Base-by-base conservation (phyloP, 2,329 filamentous ascomycete genomes). In the Aspergillus fischeri region DNA sequence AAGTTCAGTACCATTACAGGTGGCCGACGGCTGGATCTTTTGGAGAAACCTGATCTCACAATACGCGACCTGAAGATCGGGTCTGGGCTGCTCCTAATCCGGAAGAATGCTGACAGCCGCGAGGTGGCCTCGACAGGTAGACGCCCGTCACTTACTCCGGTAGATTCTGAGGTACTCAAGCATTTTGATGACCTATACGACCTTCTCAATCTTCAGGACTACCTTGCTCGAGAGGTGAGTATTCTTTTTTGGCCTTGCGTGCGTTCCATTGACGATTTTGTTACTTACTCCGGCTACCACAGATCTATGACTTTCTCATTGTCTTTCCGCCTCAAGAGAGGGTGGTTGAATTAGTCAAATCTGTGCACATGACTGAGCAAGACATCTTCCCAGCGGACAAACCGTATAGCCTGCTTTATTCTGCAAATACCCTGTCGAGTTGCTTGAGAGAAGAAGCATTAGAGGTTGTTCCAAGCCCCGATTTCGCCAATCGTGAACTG, bases 131-230 rank as follows among this genome's bases (percentile, higher is more conserved):
- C 65, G 49, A 60, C 60, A 24, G 68, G 67, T 17, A 69, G 65
- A 78, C 60, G 80, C 74, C 52, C 84, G 77, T 51, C 83, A 78
- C 49, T 86, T 78, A 60, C 82, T 77, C 38, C 81, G 1, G 80
- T 97, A 2, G 91, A 97, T 69, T 81, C 84, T 11, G 90, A 93
- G 65, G 86, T 97, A 24, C 78, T 94, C 63, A 82, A 86, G 56
- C 90, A 95, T 71, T 96, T 96, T 67, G 83, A 90, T 54, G 86
- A 93, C 59, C 76, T 99, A 25, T 96, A 94, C 81, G 83, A 85
- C 47, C 89, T 93, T 66, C 80, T 97, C 54, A 85, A 86, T 61
- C 83, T 92, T 75, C 83, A 90, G 48, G 86, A 92, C 57, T 80
- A 77, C 51, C 77, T 91, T 45, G 86, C 89, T 6, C 79, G 83